Evolutionary conservation across 352 stramenopile species (phyloP), one percentile per base, ranked within the genome.

Genomic region (Achlya hypogyna): DNA sequence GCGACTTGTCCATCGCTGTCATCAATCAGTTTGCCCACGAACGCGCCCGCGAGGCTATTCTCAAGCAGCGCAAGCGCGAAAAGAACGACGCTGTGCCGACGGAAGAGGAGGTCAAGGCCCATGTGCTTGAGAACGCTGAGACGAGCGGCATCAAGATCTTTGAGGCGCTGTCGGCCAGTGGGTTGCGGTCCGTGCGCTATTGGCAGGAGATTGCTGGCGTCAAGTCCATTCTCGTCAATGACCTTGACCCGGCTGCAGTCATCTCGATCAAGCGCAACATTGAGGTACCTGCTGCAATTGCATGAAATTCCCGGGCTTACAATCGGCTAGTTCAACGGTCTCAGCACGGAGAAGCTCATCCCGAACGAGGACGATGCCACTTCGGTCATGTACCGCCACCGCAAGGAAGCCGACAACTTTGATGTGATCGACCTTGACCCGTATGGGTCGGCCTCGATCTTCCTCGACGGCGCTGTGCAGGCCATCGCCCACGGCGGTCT

Each of bases 351-450:
- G 69, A 78, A 84, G 42, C 83, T 95, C 32, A 87, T 94, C 71
- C 82, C 85, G 27, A 93, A 93, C 71, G 81, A 90, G 62, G 86
- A 82, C 3, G 85, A 95, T 51, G 87, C 87, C 18, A 94, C 85
- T 12, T 81, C 93, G 58, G 84, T 95, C 72, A 94, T 95, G 87
- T 93, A 82, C 69, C 88, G 82, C 70, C 80, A 86, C 78, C 87
- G 79, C 72, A 95, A 89, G 68, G 79, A 87, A 4, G 78, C 76
- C 10, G 81, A 97, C 52, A 93, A 98, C 68, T 99, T 98, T 71
- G 97, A 99, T 75, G 97, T 99, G 38, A 98, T 99, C 75, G 98
- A 99, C 73, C 75, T 99, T 28, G 98, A 99, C 77, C 98, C 98
- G 40, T 99, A 99, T 74, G 98, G 98, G 34, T 98, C 91, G 20